Evolutionary conservation across 2,329 filamentous ascomycete genomes (phyloP).

Genomic region (Drechslerella coelobrocha): DNA sequence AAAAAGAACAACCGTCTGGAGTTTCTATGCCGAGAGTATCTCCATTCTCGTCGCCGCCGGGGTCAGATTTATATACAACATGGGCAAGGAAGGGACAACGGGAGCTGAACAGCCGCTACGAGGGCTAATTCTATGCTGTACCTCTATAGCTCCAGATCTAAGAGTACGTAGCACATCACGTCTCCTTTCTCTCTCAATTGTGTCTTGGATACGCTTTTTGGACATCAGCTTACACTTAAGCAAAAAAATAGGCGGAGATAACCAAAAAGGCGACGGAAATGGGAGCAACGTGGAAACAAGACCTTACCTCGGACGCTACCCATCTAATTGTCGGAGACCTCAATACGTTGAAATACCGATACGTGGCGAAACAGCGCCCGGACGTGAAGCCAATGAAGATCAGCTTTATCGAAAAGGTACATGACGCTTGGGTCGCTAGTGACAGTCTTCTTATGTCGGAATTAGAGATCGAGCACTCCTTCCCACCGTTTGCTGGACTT

Average conservation of each 20-base stretch:
- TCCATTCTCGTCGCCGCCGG: background rate
- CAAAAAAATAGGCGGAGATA: slow-evolving; percentile 62
- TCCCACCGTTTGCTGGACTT: slow-evolving; percentile 69
- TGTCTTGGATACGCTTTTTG: slow-evolving; percentile 57
- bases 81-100: slow-evolving; percentile 40
- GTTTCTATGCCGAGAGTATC: background rate
- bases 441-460: slow-evolving; percentile 74
- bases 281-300: slow-evolving; percentile 84
- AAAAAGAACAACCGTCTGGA: background rate
- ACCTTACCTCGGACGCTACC: slow-evolving; percentile 94
- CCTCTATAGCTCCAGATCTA: slow-evolving; percentile 78
- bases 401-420: slow-evolving; percentile 83
- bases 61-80: slow-evolving; percentile 1
- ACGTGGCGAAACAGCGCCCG: slow-evolving; percentile 85
- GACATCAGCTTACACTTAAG: slow-evolving; percentile 57
- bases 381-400: slow-evolving; percentile 83
- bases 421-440: slow-evolving; percentile 79
- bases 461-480: slow-evolving; percentile 71
- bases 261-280: slow-evolving; percentile 75
- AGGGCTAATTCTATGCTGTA: slow-evolving; percentile 84
- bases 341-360: slow-evolving; percentile 91
- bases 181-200: slow-evolving; percentile 54
- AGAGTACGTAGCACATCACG: slow-evolving; percentile 66
- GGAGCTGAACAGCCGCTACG: slow-evolving; percentile 65
- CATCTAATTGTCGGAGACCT: slow-evolving; percentile 90